phyloP scores from a whole-genome alignment of 805 yeast genomes.

The Middelhovenomyces tepae region DNA sequence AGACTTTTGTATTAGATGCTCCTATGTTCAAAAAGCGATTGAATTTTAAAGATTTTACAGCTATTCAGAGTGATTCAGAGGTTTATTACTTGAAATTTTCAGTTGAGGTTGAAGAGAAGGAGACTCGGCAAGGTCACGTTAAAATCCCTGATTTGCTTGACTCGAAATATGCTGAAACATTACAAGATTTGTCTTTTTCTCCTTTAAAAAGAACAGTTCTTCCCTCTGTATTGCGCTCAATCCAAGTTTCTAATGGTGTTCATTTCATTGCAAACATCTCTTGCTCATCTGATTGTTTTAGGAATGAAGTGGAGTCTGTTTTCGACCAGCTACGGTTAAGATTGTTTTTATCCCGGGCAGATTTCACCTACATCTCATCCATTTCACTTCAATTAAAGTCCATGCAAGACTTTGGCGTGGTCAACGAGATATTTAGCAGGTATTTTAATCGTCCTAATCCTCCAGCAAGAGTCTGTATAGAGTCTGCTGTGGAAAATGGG shows the following conservation, averaged over 20 bases:
- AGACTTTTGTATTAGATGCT: slow-evolving; percentile 83
- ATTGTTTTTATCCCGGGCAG: slow-evolving; percentile 3
- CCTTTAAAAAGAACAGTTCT: too few relatives aligned
- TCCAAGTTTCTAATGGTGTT: not conserved
- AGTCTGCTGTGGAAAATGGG: slow-evolving; percentile 32
- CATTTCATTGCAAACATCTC: not conserved
- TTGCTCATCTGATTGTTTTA: slow-evolving; percentile 1
- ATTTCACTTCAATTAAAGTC: slow-evolving; percentile 52
- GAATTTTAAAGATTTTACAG: slow-evolving; percentile 32
- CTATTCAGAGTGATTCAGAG: slow-evolving; percentile 44
- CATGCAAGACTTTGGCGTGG: slow-evolving; percentile 53
- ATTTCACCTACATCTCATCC: slow-evolving; percentile 40
- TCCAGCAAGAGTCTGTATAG: slow-evolving; percentile 83
- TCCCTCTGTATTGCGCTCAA: too few relatives aligned
- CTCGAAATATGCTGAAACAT: slow-evolving; percentile 27
- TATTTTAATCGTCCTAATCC: slow-evolving; percentile 58
- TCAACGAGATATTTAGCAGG: slow-evolving; percentile 53
- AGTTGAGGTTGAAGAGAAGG: slow-evolving; percentile 38
- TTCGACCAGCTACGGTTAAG: slow-evolving; percentile 9
- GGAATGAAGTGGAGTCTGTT: slow-evolving; percentile 11
- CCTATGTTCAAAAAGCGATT: slow-evolving; percentile 62
- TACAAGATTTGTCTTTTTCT: too few relatives aligned
- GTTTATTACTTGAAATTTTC: slow-evolving; percentile 57
- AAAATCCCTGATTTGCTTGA: slow-evolving; percentile 23
- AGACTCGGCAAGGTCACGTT: slow-evolving; percentile 6